These are phyloP conservation scores for Fraxinus nigra DNA, from an alignment of 305 asterid genomes.

Conservation along the genomic window DNA sequence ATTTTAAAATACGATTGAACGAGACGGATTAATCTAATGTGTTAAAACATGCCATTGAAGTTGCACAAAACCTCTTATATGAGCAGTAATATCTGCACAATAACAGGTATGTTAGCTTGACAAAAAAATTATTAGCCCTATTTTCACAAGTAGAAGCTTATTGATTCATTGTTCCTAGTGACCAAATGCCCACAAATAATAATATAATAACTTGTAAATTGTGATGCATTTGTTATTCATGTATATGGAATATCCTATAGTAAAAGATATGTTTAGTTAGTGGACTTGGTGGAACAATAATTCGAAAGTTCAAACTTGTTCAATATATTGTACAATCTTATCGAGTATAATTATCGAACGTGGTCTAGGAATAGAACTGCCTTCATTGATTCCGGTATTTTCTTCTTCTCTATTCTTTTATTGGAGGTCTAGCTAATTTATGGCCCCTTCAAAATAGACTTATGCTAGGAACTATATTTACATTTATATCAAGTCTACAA, in stretches of 20 bases:
- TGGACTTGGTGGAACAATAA: background rate
- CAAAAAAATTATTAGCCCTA: too few relatives aligned
- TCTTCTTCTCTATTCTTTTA: background rate
- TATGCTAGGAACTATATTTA: background rate
- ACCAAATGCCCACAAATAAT: background rate
- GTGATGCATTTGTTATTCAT: background rate
- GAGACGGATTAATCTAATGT: background rate
- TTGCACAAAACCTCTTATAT: background rate
- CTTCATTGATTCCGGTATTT: background rate
- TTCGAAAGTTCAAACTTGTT: background rate
- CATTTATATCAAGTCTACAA: background rate
- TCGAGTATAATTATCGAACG: background rate
- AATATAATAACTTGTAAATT: background rate
- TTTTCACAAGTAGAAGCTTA: background rate
- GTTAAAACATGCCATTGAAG: background rate
- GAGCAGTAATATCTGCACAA: background rate
- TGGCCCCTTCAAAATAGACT: background rate
- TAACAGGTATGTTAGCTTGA: background rate
- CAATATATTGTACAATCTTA: background rate
- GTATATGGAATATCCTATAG: background rate
- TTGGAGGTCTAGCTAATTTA: background rate
- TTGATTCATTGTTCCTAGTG: background rate
- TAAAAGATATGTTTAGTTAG: background rate
- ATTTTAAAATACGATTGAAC: background rate
- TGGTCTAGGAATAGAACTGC: background rate